Evolutionary conservation across 2,329 filamentous ascomycete genomes (phyloP), one percentile per base, ranked within the genome.

Genomic region (Corinectria fuckeliana): DNA sequence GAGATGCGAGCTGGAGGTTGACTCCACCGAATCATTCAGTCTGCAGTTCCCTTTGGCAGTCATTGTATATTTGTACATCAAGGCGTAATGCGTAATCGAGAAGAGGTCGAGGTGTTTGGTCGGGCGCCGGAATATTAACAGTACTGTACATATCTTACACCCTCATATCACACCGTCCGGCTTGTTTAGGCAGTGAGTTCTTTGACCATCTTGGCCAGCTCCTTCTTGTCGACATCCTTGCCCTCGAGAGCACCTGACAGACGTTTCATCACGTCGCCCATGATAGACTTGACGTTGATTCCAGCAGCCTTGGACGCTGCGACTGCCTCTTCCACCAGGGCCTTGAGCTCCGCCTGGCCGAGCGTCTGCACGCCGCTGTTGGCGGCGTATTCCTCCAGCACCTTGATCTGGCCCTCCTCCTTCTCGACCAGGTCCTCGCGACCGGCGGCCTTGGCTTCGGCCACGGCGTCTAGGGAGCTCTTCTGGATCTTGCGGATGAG

Each of bases 401-500:
- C 81, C 28, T 76, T 76, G 48, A 89, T 77, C 76, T 93, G 89
- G 10, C 77, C 78, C 61, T 86, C 79, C 78, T 94, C 91, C 77
- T 90, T 91, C 56, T 87, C 84, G 0, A 85, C 88, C 32, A 94
- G 76, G 72, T 94, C 91, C 21, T 83, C 77, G 36, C 91, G 81
- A 3, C 85, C 85, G 1, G 87, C 90, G 1, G 75, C 76, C 56
- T 81, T 78, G 74, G 91, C 91, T 71, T 93, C 88, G 32, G 80
- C 79, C 14, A 81, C 81, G 1, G 91, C 86, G 16, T 88, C 84
- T 49, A 82, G 77, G 4, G 83, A 81, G 2, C 82, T 79, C 41
- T 83, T 82, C 20, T 85, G 82, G 50, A 87, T 84, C 76, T 88
- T 89, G 63, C 85, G 83, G 56, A 95, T 82, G 48, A 93, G 79